Base-by-base conservation (phyloP, 2,329 filamentous ascomycete species). In the Raffaelea albimanens region DNA sequence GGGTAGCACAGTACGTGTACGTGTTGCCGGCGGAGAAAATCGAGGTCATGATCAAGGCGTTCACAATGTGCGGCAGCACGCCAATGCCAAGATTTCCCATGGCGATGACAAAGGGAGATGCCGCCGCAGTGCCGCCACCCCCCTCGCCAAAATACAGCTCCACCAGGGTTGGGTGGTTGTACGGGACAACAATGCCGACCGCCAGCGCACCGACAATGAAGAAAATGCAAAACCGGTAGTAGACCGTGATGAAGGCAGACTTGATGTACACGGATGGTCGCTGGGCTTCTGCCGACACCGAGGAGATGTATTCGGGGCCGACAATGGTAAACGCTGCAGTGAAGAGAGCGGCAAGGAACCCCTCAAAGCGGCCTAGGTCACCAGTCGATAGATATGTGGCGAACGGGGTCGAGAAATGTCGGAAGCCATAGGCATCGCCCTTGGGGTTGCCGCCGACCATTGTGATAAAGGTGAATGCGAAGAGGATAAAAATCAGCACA, bases 11-110 rank as follows among this genome's bases (percentile, higher is more conserved):
- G 40, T 71, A 67, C 31, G 88, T 66, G 58, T 74, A 77, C 53
- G 82, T 78, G 54, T 87, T 88, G 0, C 76, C 80, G 0, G 83
- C 73, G 0, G 82, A 87, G 64, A 78, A 82, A 0, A 82, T 83
- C 0, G 81, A 83, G 0, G 80, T 85, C 52, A 89, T 71, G 55
- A 90, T 80, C 19, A 88, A 70, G 25, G 83, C 84, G 60, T 90
- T 90, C 63, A 90, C 80, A 47, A 91, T 75, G 11, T 78, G 79
- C 0, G 83, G 82, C 8, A 90, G 74, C 4, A 74, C 81, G 4
- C 68, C 70, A 50, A 90, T 82, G 1, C 81, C 78, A 1, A 85
- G 84, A 38, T 77, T 73, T 18, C 74, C 70, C 42, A 83, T 80
- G 22, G 84, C 85, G 51, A 89, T 85, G 50, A 90, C 84, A 55